A percentile compares a stretch with the other conserved stretches of the same genome.
These are phyloP conservation scores for Brasilioporus rufonigricans DNA, from an alignment of 768 basidiomycete genomes.

Conservation along the genomic window DNA sequence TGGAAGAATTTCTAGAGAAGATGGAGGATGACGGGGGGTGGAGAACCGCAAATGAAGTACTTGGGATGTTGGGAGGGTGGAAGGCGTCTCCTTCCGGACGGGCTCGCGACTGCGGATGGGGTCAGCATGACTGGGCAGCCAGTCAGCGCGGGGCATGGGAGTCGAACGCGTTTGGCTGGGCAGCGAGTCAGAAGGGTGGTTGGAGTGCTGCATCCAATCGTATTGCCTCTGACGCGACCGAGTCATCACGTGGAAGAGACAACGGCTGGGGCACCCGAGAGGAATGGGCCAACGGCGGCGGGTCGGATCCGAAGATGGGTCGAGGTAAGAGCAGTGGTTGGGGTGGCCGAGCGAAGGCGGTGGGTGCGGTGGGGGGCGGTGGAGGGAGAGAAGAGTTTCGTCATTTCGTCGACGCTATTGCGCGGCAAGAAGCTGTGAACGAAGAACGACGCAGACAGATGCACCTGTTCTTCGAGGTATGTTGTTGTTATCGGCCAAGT, in stretches of 20 bases:
- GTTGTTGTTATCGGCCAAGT: conserved; percentile 3
- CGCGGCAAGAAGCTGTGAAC: conserved; percentile 37
- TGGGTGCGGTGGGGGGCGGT: neutral
- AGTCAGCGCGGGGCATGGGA: conserved; percentile 10
- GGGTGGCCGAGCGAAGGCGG: neutral
- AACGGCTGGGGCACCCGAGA: conserved; percentile 19
- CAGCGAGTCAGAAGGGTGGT: conserved; percentile 5
- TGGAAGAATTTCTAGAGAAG: conserved; percentile 47
- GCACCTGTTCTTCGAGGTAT: conserved; percentile 51
- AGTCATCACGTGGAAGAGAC: conserved; percentile 11
- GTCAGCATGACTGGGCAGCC: conserved; percentile 9
- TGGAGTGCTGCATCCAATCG: conserved; percentile 11
- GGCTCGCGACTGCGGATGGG: conserved; percentile 13
- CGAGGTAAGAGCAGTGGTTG: conserved; percentile 1
- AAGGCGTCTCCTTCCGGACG: conserved; percentile 3
- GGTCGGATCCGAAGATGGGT: neutral
- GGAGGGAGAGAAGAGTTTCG: conserved; percentile 17
- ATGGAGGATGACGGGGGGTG: conserved; percentile 36
- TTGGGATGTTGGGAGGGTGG: conserved; percentile 31
- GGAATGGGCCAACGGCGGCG: conserved; percentile 10
- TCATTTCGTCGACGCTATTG: conserved; percentile 47
- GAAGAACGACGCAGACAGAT: conserved; percentile 42
- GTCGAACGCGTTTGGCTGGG: neutral
- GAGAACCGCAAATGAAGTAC: conserved; percentile 27
- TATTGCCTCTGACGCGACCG: conserved; percentile 21